Evolutionary conservation across 2,329 filamentous ascomycete species (phyloP), one percentile per base, ranked within the genome.

Genomic region (Ophiocordyceps camponoti-floridani): DNA sequence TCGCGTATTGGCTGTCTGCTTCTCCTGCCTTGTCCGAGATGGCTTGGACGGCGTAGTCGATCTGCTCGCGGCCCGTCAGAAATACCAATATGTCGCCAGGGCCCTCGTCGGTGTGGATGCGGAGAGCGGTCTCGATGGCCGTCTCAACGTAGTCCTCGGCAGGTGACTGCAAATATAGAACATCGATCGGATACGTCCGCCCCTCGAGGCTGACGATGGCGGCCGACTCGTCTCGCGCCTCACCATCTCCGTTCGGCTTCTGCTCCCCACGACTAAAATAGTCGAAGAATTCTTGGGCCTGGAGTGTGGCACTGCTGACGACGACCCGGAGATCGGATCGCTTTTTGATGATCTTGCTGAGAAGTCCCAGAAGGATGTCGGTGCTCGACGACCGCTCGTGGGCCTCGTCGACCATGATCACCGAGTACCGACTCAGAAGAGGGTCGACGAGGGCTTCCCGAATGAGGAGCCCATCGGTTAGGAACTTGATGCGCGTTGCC

Each of bases 341-440:
- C 55, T 77, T 82, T 59, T 77, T 85, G 45, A 77, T 67, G 43
- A 98, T 89, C 60, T 96, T 96, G 60, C 94, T 95, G 37, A 98
- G 62, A 13, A 96, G 67, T 0, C 91, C 89, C 4, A 98, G 72
- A 8, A 96, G 69, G 12, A 98, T 76, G 56, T 98, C 91, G 1
- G 88, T 94, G 59, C 85, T 93, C 47, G 96, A 73, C 43, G 87
- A 94, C 45, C 91, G 73, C 62, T 96, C 89, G 58, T 98, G 91
- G 7, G 89, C 91, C 63, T 96, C 89, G 57, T 98, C 91, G 8
- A 98, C 83, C 86, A 98, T 95, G 53, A 98, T 85, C 41, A 94
- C 82, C 0, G 87, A 93, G 59, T 98, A 98, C 11, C 86, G 75
- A 18, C 84, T 91, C 33, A 98, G 65, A 4, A 96, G 65, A 12